Evolutionary conservation across 129 eudicot species (phyloP), one percentile per base, ranked within the genome.

Genomic region (Cynara cardunculus): DNA sequence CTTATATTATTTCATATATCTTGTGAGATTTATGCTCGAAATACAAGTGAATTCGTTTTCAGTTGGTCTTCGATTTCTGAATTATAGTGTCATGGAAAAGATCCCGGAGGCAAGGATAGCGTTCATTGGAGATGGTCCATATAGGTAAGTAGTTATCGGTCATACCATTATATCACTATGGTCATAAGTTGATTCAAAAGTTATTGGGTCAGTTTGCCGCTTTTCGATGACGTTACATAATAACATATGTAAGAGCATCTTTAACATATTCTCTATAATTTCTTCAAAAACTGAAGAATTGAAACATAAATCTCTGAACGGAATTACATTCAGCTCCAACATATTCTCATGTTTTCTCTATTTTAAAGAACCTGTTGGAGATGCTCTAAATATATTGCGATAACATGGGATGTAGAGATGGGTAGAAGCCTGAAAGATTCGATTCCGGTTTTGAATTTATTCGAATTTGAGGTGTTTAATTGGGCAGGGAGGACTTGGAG

Each of bases 91-190:
- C 84, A 95, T 95, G 97, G 99, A 95, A 12, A 85, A 83, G 81
- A 84, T 95, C 71, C 99, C 99, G 2, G 95, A 92, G 85, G 99
- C 99, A 77, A 86, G 97, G 35, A 95, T 95, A 65, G 99, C 99
- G 39, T 95, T 95, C 77, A 83, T 95, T 32, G 99, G 99, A 9
- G 99, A 95, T 74, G 99, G 99, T 19, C 99, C 99, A 24, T 88
- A 90, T 84, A 84, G 97, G 99, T 92, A 82, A 80, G 79, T 19
- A 12, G 12, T 61, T 39, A 62, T 37, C 18, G 19, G 18, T 7
- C 5, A 12, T 14, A 74, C 84, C 6, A 34, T 34, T 34, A 41
- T 76, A 76, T 32, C 77, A 79, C 34, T 31, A n/a, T 19, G 21
- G 12, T 71, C 39, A 2, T 68, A 68, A 25, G 16, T 41, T 14